Evolutionary conservation across 306 rosid genomes (phyloP), one percentile per base, ranked within the genome.

Genomic region (Psophocarpus tetragonolobus): DNA sequence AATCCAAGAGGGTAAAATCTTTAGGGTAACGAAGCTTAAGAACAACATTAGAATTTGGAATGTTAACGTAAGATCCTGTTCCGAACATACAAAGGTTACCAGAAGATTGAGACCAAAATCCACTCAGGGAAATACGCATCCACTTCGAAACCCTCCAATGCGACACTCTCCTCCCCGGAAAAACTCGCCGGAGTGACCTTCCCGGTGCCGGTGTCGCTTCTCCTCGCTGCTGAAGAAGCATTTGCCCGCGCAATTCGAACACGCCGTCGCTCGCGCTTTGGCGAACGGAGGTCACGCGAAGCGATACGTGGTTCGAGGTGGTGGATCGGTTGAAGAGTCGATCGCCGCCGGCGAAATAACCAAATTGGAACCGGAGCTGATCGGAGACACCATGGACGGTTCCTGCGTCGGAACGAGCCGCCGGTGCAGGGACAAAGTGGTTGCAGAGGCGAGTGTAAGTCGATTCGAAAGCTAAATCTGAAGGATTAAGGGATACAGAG

Each of bases 61-160:
- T 39, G 13, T 20, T 44, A 74, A 82, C 88, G 36, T 68, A 68
- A 30, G 73, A 50, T 47, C 80, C 86, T 1, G 62, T 76, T 76
- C 97, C 97, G 33, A 92, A 48, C 98, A 94, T 90, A 68, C 97
- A 94, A 26, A 90, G 83, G 84, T 85, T 90, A 76, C 94, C 91
- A 20, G 91, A 84, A 42, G 86, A 65, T 71, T 87, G 86, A 0
- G 92, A 88, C 87, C 96, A 90, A 38, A 60, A 94, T 23, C 97
- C 97, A 5, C 24, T 23, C 3, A 92, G 86, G 74, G 39, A 1
- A 75, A 89, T 80, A 15, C 66, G 81, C 56, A 79, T 53, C 68
- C 80, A 30, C 27, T 15, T 26, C 23, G 69, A 81, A 20, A 54
- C 57, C 29, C 26, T 36, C 74, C 82, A 69, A 17, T 8, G 42